These are phyloP conservation scores for Pseudogymnoascus sp. DNA, from an alignment of 2,329 filamentous ascomycete species.

Conservation along the genomic window DNA sequence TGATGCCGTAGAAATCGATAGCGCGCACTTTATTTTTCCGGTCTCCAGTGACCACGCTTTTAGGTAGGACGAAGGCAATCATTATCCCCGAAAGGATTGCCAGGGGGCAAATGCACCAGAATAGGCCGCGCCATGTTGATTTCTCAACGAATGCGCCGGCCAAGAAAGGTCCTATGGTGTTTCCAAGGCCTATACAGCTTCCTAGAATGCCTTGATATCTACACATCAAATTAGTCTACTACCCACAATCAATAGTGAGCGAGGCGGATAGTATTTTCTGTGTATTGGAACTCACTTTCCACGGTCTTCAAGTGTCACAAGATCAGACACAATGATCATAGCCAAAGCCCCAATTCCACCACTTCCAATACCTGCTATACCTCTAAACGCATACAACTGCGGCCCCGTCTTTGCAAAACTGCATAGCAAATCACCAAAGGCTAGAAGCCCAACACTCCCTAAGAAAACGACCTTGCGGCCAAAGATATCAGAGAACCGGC, in stretches of 20 bases:
- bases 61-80: conserved; percentile 41
- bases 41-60: conserved; percentile 40
- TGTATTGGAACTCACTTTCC: conserved; percentile 37
- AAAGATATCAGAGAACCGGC: conserved; percentile 51
- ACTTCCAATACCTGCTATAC: conserved; percentile 50
- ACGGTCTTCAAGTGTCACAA: conserved; percentile 49
- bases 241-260: neutral
- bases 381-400: conserved; percentile 54
- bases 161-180: conserved; percentile 37
- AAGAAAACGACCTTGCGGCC: conserved; percentile 51
- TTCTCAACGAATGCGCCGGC: conserved; percentile 33
- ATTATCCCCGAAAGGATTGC: conserved; percentile 38
- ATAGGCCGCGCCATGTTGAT: conserved; percentile 36
- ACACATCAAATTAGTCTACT: neutral
- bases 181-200: conserved; percentile 34
- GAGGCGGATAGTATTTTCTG: neutral
- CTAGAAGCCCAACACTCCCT: conserved; percentile 42
- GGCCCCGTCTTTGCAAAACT: conserved; percentile 45
- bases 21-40: conserved; percentile 41
- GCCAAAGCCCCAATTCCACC: conserved; percentile 50
- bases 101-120: conserved; percentile 44
- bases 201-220: conserved; percentile 37
- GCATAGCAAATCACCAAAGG: conserved; percentile 49
- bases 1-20: conserved; percentile 51
- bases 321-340: conserved; percentile 54